These are phyloP conservation scores for Tulasnella sp. DNA, from an alignment of 768 basidiomycete species.

Conservation along the genomic window DNA sequence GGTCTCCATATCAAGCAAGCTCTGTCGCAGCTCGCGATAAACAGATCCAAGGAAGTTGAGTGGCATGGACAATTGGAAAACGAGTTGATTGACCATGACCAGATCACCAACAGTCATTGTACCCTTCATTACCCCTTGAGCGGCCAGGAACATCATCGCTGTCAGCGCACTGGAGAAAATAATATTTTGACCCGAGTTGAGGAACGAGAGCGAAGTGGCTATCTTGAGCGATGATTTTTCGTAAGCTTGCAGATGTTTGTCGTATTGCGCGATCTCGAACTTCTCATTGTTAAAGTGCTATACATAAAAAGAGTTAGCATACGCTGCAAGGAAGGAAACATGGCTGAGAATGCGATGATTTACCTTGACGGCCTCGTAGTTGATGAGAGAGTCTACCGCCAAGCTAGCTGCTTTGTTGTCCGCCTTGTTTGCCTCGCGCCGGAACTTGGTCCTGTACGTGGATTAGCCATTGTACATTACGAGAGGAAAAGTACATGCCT, in stretches of 20 bases:
- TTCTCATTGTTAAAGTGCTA: conserved; percentile 97
- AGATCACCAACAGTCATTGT: conserved; percentile 98
- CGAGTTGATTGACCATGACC: conserved; percentile 98
- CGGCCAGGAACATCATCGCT: conserved; percentile 89
- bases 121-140: conserved; percentile 90
- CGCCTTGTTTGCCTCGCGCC: conserved; percentile 87
- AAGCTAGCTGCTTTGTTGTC: conserved; percentile 93
- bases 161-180: conserved; percentile 94
- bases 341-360: conserved; percentile 1
- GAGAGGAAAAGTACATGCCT: conserved; percentile 38
- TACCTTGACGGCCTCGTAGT: conserved; percentile 98
- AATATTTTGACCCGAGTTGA: conserved; percentile 94
- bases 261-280: conserved; percentile 83
- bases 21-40: conserved; percentile 93
- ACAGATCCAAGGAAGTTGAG: conserved; percentile 96
- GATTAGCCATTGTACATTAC: not conserved
- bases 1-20: conserved; percentile 92
- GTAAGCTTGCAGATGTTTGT: conserved; percentile 72
- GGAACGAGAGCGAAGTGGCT: conserved; percentile 79
- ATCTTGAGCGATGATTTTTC: conserved; percentile 91
- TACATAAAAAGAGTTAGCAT: not conserved
- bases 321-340: not conserved
- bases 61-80: conserved; percentile 92
- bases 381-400: conserved; percentile 91
- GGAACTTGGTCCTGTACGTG: conserved; percentile 64